Evolutionary conservation across 306 rosid species (phyloP).

Genomic region (Prinsepia uniflora): DNA sequence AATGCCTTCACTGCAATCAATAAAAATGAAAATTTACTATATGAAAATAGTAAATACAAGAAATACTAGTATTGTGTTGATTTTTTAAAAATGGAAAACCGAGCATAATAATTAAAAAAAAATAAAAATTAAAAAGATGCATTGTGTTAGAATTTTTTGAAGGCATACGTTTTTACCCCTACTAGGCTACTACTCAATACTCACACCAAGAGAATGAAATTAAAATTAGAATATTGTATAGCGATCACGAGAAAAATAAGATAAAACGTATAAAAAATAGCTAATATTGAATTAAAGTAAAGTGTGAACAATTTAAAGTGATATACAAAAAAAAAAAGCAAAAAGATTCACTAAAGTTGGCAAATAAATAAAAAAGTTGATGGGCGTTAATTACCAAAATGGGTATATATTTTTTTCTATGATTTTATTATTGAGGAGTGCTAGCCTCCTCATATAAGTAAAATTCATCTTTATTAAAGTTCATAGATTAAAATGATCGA

Average conservation of each 20-base stretch:
- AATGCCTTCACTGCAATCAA: conserved; percentile 65
- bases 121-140: background rate
- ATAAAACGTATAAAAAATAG: background rate
- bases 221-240: background rate
- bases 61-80: too few relatives aligned
- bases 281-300: too few relatives aligned
- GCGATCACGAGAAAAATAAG: background rate
- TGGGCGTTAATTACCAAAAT: background rate
- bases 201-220: background rate
- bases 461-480: too few relatives aligned
- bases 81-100: too few relatives aligned
- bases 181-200: background rate
- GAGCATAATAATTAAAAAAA: too few relatives aligned
- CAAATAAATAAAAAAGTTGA: background rate
- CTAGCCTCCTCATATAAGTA: too few relatives aligned
- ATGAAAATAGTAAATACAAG: too few relatives aligned
- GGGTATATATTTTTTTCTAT: too few relatives aligned
- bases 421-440: too few relatives aligned
- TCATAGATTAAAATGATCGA: too few relatives aligned
- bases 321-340: background rate
- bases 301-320: background rate
- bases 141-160: too few relatives aligned
- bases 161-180: too few relatives aligned
- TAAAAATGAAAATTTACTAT: background rate
- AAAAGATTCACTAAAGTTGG: background rate